phyloP scores from a whole-genome alignment of 2,329 filamentous ascomycete species.

The Sporothrix mexicana region DNA sequence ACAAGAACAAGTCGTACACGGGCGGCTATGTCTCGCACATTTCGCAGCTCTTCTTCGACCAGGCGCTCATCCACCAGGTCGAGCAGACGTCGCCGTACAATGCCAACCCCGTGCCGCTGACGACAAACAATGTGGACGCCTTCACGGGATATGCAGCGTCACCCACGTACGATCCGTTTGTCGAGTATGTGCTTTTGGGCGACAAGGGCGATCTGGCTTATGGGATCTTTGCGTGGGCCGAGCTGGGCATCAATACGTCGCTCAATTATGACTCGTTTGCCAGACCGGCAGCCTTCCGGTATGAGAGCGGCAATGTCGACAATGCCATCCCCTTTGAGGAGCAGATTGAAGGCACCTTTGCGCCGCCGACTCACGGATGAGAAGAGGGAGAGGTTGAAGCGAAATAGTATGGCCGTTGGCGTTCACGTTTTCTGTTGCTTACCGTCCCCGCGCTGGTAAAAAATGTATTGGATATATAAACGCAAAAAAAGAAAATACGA shows the following conservation, averaged over 20 bases:
- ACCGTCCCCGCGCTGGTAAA: background rate
- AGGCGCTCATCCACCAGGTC: slow-evolving; percentile 57
- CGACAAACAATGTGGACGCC: slow-evolving; percentile 53
- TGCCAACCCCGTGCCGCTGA: slow-evolving; percentile 50
- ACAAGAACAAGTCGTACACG: slow-evolving; percentile 49
- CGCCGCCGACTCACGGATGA: slow-evolving; percentile 13
- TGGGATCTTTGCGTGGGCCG: slow-evolving; percentile 59
- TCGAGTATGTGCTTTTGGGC: slow-evolving; percentile 63
- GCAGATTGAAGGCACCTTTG: background rate
- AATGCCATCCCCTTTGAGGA: slow-evolving; percentile 29
- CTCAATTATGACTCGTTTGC: slow-evolving; percentile 14
- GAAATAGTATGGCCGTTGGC: background rate
- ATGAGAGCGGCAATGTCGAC: slow-evolving; percentile 33
- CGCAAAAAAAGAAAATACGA: background rate
- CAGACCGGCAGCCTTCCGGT: slow-evolving; percentile 33
- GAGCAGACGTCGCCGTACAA: slow-evolving; percentile 55
- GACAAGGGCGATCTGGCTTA: slow-evolving; percentile 50
- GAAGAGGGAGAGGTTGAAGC: background rate
- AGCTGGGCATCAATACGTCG: slow-evolving; percentile 53
- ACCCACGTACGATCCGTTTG: slow-evolving; percentile 51
- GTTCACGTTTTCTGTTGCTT: background rate
- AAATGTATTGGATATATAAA: slow-evolving; percentile 29
- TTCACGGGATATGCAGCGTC: slow-evolving; percentile 52
- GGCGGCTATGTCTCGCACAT: slow-evolving; percentile 56
- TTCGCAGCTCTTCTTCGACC: slow-evolving; percentile 66